phyloP scores from a whole-genome alignment of 2,329 filamentous ascomycete genomes.

The Pseudocercospora fuligena region DNA sequence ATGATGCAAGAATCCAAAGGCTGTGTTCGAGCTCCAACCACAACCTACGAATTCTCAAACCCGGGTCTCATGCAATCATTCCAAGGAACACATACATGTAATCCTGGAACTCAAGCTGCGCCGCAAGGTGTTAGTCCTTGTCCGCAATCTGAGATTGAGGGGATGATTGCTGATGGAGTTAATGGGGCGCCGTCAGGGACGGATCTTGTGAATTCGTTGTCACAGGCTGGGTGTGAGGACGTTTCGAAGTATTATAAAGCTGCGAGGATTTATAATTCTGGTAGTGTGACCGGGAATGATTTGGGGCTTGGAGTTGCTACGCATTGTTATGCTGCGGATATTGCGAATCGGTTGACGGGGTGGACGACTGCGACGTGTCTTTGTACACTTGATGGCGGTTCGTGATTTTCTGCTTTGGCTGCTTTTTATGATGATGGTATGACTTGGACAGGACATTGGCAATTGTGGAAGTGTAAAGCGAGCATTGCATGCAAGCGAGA shows the following conservation, averaged over 20 bases:
- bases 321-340: slow-evolving; percentile 59
- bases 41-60: slow-evolving; percentile 49
- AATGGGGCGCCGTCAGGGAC: slow-evolving; percentile 49
- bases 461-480: background rate
- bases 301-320: slow-evolving; percentile 54
- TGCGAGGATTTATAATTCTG: slow-evolving; percentile 58
- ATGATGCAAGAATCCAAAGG: slow-evolving; percentile 55
- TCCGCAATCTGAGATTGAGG: slow-evolving; percentile 43
- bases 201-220: slow-evolving; percentile 49
- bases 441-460: background rate
- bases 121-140: slow-evolving; percentile 45
- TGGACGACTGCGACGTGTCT: slow-evolving; percentile 37
- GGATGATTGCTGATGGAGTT: slow-evolving; percentile 52
- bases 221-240: slow-evolving; percentile 38
- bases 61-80: slow-evolving; percentile 55
- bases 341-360: slow-evolving; percentile 56
- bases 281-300: slow-evolving; percentile 42
- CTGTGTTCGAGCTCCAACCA: slow-evolving; percentile 53
- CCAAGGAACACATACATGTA: slow-evolving; percentile 47
- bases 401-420: background rate
- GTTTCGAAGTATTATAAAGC: slow-evolving; percentile 54
- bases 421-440: background rate
- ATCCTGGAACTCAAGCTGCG: slow-evolving; percentile 29
- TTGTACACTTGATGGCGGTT: slow-evolving; percentile 8
- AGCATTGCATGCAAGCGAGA: background rate